These are phyloP conservation scores for Acer negundo DNA, from an alignment of 345 rosid genomes.

Conservation along the genomic window DNA sequence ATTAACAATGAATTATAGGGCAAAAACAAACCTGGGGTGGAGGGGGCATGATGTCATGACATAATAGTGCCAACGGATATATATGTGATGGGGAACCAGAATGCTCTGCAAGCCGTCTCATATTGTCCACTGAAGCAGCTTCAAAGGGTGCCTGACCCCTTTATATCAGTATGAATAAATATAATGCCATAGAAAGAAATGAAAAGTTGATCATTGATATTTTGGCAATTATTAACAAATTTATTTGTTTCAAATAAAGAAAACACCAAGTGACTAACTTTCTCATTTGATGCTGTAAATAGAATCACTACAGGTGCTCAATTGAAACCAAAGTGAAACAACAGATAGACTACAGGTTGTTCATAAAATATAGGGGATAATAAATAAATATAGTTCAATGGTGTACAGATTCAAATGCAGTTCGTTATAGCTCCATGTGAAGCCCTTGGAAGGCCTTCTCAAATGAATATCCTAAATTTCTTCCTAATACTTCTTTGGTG, in stretches of 20 bases:
- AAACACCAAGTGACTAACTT: not conserved
- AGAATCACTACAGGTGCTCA: not conserved
- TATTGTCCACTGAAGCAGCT: constrained; percentile 86
- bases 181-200: constrained; percentile 21
- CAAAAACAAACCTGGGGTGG: constrained; percentile 58
- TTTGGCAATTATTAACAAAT: not conserved
- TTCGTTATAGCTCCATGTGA: too few species aligned
- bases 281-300: not conserved
- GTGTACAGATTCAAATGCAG: not conserved
- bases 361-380: not conserved
- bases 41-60: constrained; percentile 97
- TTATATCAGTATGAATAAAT: constrained; percentile 39
- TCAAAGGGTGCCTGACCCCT: constrained; percentile 86
- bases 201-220: constrained; percentile 8
- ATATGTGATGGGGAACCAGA: constrained; percentile 82
- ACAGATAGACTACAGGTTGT: not conserved
- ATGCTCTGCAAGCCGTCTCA: constrained; percentile 85
- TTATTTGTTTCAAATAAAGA: not conserved
- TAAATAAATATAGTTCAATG: not conserved
- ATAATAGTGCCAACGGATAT: constrained; percentile 77
- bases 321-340: not conserved
- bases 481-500: not conserved
- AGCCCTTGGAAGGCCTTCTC: not conserved
- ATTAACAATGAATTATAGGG: constrained; percentile 12
- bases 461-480: not conserved